These are phyloP conservation scores for Melanomma pulvis-pyrius DNA, from an alignment of 495 filamentous ascomycete species.

Conservation along the genomic window DNA sequence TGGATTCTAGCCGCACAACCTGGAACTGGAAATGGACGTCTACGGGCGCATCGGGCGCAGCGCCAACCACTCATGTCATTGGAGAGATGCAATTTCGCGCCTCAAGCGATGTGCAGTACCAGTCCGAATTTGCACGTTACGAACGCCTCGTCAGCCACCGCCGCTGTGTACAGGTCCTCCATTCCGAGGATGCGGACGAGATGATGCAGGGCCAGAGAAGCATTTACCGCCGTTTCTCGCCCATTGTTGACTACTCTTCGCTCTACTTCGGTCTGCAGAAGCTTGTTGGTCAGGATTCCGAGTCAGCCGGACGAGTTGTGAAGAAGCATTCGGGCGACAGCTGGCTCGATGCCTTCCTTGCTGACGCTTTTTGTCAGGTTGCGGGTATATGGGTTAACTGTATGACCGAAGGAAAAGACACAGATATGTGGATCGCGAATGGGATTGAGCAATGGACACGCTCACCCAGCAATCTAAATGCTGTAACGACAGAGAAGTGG, in stretches of 20 bases:
- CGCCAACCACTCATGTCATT: conserved; percentile 34
- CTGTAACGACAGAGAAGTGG: conserved; percentile 45
- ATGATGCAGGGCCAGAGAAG: conserved; percentile 52
- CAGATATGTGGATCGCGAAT: conserved; percentile 55
- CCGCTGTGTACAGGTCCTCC: conserved; percentile 48
- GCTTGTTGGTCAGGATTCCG: conserved; percentile 49
- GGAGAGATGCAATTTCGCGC: conserved; percentile 44
- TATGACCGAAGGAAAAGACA: conserved; percentile 46
- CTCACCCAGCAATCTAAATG: conserved; percentile 22
- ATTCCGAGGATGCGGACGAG: conserved; percentile 45
- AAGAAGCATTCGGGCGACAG: conserved; percentile 47
- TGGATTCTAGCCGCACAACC: conserved; percentile 37
- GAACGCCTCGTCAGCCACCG: conserved; percentile 44
- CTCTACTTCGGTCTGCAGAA: conserved; percentile 52
- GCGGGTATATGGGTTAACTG: conserved; percentile 58
- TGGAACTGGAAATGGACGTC: conserved; percentile 41
- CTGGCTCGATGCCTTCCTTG: conserved; percentile 48
- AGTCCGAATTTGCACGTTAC: conserved; percentile 49
- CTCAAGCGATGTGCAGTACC: conserved; percentile 37
- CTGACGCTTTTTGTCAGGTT: conserved; percentile 55
- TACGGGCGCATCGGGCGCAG: conserved; percentile 3
- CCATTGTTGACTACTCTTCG: conserved; percentile 55
- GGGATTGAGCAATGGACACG: conserved; percentile 55
- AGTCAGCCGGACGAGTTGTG: conserved; percentile 52
- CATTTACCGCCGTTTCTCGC: conserved; percentile 53